Evolutionary conservation across 176 grass and related monocot genomes (phyloP).

Genomic region (Avena eriantha): DNA sequence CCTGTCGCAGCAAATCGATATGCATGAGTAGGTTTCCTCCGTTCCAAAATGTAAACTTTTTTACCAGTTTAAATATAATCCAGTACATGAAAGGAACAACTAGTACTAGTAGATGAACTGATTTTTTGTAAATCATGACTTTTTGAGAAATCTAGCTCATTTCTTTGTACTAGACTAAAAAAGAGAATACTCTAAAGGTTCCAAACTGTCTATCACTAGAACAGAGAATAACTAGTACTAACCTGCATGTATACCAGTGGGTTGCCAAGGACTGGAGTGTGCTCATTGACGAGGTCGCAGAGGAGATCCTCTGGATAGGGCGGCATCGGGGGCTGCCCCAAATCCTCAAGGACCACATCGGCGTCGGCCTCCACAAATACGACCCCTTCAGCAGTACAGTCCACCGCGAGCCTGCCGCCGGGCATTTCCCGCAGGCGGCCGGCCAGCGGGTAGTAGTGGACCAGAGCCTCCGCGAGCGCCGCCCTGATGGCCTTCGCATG

Average conservation of each 20-base stretch:
- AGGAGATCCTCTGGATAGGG: neutral
- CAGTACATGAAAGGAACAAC: too few species aligned
- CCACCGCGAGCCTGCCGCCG: neutral
- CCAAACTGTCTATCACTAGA: too few species aligned
- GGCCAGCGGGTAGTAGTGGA: neutral
- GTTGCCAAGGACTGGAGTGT: neutral
- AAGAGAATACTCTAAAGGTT: too few species aligned
- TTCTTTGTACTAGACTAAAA: too few species aligned
- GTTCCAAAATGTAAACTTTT: too few species aligned
- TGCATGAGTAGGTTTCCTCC: too few species aligned
- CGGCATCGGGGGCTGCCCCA: neutral
- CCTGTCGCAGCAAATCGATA: neutral
- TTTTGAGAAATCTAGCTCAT: too few species aligned
- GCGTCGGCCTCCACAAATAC: neutral
- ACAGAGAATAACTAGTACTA: fast-evolving
- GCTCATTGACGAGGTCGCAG: neutral
- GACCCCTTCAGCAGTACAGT: neutral
- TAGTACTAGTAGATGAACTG: too few species aligned
- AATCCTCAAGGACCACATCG: neutral
- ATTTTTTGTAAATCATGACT: too few species aligned
- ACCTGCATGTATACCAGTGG: neutral
- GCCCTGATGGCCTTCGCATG: neutral
- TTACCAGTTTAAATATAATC: too few species aligned
- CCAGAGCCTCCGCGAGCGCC: neutral
- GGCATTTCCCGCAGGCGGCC: neutral